Conservation (phyloP, 2,329 filamentous ascomycete genomes). For the Calcarisporium arbuscula region DNA sequence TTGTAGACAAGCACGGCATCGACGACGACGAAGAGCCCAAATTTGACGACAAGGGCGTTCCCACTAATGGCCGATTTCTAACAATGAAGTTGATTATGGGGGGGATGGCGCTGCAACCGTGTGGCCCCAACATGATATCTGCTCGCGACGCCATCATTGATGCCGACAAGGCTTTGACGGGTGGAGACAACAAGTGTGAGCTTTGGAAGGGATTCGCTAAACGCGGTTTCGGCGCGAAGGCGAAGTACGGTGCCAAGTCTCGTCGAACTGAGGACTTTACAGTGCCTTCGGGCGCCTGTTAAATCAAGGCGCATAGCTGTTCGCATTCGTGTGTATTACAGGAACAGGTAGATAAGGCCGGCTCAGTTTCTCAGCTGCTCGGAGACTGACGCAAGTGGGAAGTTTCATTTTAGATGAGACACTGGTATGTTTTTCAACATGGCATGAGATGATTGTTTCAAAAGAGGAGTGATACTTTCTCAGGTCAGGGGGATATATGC, state of each 20-base stretch:
- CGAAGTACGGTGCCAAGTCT: constrained; percentile 13
- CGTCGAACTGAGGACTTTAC: constrained; percentile 4
- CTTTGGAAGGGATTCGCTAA: constrained; percentile 47
- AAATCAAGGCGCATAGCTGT: not conserved
- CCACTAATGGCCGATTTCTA: constrained; percentile 40
- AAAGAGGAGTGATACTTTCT: too few relatives aligned
- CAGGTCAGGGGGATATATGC: too few relatives aligned
- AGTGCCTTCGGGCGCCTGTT: constrained; percentile 1
- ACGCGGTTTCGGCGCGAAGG: constrained; percentile 37
- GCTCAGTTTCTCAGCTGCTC: too few relatives aligned
- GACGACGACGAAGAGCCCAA: constrained; percentile 30
- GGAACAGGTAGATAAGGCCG: too few relatives aligned
- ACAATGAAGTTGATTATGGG: constrained; percentile 43
- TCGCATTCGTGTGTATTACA: too few relatives aligned
- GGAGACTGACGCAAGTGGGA: too few relatives aligned
- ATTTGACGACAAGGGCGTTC: constrained; percentile 34
- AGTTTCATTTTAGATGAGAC: too few relatives aligned
- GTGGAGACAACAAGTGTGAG: constrained; percentile 38
- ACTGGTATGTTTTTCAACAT: too few relatives aligned
- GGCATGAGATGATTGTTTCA: too few relatives aligned
- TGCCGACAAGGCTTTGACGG: constrained; percentile 40
- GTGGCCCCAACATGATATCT: constrained; percentile 41
- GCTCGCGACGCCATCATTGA: constrained; percentile 44
- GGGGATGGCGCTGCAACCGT: constrained; percentile 44
- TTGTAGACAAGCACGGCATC: constrained; percentile 45